Evolutionary conservation across 1,284 basidiomycete species (phyloP).

Genomic region (Cutaneotrichosporon daszewskae): DNA sequence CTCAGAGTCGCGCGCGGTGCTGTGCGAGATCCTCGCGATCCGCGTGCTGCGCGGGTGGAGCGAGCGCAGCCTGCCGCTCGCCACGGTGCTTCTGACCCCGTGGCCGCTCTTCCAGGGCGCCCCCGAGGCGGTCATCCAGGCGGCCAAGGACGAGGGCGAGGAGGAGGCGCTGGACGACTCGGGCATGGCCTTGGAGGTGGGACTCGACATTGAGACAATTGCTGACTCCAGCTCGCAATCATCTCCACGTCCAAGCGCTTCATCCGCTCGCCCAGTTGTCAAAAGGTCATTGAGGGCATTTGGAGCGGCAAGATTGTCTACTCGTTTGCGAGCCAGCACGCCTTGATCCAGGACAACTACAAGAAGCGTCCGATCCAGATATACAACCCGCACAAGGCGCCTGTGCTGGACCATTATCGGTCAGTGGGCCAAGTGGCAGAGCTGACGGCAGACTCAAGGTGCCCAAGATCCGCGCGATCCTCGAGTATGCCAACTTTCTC

Average conservation of each 20-base stretch:
- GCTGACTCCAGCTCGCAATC: constrained; percentile 61
- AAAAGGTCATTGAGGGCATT: constrained; percentile 67
- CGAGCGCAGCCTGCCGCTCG: constrained; percentile 68
- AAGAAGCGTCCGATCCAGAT: constrained; percentile 87
- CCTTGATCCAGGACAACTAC: constrained; percentile 87
- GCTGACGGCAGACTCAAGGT: constrained; percentile 68
- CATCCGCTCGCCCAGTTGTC: constrained; percentile 77
- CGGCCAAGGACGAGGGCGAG: constrained; percentile 60
- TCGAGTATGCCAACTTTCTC: constrained; percentile 81
- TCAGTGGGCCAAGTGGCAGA: constrained; percentile 40
- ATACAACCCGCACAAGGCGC: constrained; percentile 88
- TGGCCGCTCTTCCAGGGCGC: constrained; percentile 84
- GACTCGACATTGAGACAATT: background rate
- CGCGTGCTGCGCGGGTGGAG: constrained; percentile 72
- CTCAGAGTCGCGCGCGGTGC: constrained; percentile 65
- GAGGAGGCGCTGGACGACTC: constrained; percentile 67
- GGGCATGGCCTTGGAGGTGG: constrained; percentile 75
- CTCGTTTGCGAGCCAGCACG: constrained; percentile 75
- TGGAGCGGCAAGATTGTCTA: constrained; percentile 76
- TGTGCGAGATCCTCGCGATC: constrained; percentile 86
- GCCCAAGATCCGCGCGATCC: constrained; percentile 76
- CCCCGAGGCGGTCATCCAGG: constrained; percentile 58
- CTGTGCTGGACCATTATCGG: constrained; percentile 88
- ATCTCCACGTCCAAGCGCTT: constrained; percentile 75
- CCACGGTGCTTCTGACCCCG: constrained; percentile 71